Conservation (phyloP, 2,329 filamentous ascomycete species). For the Alternaria burnsii region DNA sequence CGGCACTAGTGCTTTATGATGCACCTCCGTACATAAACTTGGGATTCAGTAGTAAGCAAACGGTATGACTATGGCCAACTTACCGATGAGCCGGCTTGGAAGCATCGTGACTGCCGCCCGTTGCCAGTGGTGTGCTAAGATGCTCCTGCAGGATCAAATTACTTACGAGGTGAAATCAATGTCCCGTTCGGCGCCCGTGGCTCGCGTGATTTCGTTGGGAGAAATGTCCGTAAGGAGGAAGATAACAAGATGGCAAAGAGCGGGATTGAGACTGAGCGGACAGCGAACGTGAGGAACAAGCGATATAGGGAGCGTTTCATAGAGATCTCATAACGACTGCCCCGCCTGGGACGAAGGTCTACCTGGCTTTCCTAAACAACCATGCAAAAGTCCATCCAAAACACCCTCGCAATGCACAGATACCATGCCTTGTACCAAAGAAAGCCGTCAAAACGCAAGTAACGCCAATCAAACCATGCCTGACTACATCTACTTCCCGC, state of each 20-base stretch:
- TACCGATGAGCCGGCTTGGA: neutral
- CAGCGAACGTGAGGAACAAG: neutral
- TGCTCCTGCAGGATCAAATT: neutral
- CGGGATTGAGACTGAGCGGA: neutral
- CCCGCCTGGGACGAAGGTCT: neutral
- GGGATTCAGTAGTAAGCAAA: neutral
- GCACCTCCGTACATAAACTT: neutral
- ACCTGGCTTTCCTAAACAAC: neutral
- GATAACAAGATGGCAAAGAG: too few relatives aligned
- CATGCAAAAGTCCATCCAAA: constrained; percentile 1
- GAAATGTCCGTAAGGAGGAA: too few relatives aligned
- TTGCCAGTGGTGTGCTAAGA: too few relatives aligned
- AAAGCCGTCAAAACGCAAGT: neutral
- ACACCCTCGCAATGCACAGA: constrained; percentile 9
- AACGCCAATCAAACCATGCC: constrained; percentile 1
- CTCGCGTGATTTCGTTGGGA: neutral
- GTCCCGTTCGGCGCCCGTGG: neutral
- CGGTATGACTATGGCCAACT: neutral
- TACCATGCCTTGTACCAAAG: neutral
- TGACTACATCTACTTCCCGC: constrained; percentile 7
- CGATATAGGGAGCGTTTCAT: neutral
- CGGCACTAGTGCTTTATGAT: neutral
- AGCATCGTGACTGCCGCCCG: too few relatives aligned
- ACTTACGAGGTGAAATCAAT: neutral
- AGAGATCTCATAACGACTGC: neutral